Base-by-base conservation (phyloP, 2,329 filamentous ascomycete genomes). In the Alternaria conjuncta region DNA sequence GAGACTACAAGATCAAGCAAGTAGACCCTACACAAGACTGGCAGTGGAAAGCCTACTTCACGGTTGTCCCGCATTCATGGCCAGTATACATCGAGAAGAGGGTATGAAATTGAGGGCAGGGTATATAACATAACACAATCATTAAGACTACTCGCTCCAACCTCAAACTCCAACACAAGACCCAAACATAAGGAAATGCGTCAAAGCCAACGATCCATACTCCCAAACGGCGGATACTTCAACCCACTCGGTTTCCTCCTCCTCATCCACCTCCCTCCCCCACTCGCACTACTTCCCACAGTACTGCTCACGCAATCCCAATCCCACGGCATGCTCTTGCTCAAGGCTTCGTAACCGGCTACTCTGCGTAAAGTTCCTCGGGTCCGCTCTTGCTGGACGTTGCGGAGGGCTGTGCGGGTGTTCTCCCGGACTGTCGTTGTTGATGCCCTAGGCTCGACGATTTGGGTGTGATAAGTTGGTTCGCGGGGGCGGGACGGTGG, bases 231-330 rank as follows among this genome's bases (percentile, higher is more conserved):
- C 20, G 75, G 75, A 67, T 75, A 75, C 60, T 56, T 71, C 56
- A 74, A 41, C 6, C 64, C 65, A n/a, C 63, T 50, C 18, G 53
- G 54, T 23, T 30, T 50, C 46, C 61, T 60, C 51, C 57, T 63
- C 61, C 55, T 57, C 9, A 55, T 57, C 57, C 60, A 62, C 26
- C 43, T 64, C 20, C 67, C 56, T 5, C 63, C 54, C 0, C 56
- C 60, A 8, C 63, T 46, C 10, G 53, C 55, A 41, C 62, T 63
- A 44, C 72, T 73, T 4, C 67, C 70, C 4, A 64, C 68, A 1
- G 69, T 69, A 56, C 74, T 78, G 55, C 75, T 77, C 12, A 78
- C 66, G 30, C 75, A 78, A 25, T 78, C 76, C 76, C 76, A 78
- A 57, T 73, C 70, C 74, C 76, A 78, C 9, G 76, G 76, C 4